Conservation (phyloP, 208 protist species). For the Leishmania martiniquensis region DNA sequence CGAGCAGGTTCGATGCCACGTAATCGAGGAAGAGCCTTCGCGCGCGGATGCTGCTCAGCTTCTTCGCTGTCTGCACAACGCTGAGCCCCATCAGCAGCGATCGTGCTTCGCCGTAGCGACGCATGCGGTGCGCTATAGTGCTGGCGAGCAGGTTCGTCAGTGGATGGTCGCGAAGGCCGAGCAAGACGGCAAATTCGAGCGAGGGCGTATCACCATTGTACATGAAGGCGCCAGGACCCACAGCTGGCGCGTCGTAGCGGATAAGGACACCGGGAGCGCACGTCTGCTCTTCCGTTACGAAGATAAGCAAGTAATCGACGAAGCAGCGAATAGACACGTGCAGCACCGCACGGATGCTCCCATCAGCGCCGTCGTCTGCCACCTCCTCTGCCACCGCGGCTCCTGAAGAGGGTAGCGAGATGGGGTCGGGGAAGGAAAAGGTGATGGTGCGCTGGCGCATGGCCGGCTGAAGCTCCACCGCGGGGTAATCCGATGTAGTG, state of each 20-base stretch:
- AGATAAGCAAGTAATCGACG: constrained; percentile 61
- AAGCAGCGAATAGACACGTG: constrained; percentile 76
- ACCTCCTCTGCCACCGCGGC: neutral
- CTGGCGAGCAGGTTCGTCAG: constrained; percentile 75
- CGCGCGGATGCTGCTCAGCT: constrained; percentile 28
- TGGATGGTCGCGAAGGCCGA: constrained; percentile 80
- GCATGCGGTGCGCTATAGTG: constrained; percentile 54
- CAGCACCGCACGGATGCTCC: constrained; percentile 8
- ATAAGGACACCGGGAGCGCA: constrained; percentile 73
- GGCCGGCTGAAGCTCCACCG: constrained; percentile 23
- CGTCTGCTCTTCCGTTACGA: constrained; percentile 71
- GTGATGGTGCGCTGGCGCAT: constrained; percentile 28
- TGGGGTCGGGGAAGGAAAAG: constrained; percentile 9
- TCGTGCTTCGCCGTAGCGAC: constrained; percentile 46
- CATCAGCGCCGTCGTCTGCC: neutral
- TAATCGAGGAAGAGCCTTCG: constrained; percentile 49
- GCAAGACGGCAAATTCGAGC: constrained; percentile 55
- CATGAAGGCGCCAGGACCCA: constrained; percentile 28
- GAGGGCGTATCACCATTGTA: constrained; percentile 44
- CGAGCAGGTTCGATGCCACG: constrained; percentile 40
- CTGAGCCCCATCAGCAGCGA: constrained; percentile 74
- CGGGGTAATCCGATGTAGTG: neutral
- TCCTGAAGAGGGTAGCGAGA: neutral
- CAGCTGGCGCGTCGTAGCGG: constrained; percentile 41
- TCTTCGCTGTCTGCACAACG: constrained; percentile 49